phyloP scores from a whole-genome alignment of 306 rosid genomes.

The Cucurbita argyrosperma region DNA sequence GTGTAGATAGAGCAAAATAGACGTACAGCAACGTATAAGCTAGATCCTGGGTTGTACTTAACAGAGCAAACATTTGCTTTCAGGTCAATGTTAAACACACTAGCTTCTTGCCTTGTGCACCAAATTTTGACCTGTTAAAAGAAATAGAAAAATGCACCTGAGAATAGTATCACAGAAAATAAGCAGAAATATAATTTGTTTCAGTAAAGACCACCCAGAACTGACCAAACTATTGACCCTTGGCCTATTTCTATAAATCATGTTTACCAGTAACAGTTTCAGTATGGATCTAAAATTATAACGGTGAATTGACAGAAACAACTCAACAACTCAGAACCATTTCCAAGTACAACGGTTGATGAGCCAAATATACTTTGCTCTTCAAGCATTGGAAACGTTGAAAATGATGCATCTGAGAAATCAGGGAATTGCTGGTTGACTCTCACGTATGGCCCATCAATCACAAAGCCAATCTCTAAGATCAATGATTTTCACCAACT shows the following conservation, averaged over 20 bases:
- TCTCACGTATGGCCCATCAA: not conserved
- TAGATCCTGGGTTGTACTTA: constrained; percentile 85
- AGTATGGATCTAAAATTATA: not conserved
- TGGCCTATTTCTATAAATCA: not conserved
- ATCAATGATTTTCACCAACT: constrained; percentile 86
- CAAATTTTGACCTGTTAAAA: constrained; percentile 53
- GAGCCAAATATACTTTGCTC: not conserved
- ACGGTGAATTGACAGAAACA: not conserved
- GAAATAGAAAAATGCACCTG: not conserved
- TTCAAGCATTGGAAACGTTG: not conserved
- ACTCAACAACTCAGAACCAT: not conserved
- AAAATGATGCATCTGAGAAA: not conserved
- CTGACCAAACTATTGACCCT: not conserved
- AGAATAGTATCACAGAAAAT: not conserved
- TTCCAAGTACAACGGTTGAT: not conserved
- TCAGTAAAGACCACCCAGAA: not conserved
- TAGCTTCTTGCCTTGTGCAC: constrained; percentile 42
- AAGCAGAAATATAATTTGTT: not conserved
- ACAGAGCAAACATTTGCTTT: constrained; percentile 95
- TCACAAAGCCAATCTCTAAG: constrained; percentile 38
- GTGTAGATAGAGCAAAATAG: not conserved
- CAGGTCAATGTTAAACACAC: constrained; percentile 68
- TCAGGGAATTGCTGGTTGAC: not conserved
- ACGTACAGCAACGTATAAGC: constrained; percentile 44
- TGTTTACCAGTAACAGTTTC: not conserved